phyloP scores from a whole-genome alignment of 164 flowering plant species.

The Vitis labrusca region DNA sequence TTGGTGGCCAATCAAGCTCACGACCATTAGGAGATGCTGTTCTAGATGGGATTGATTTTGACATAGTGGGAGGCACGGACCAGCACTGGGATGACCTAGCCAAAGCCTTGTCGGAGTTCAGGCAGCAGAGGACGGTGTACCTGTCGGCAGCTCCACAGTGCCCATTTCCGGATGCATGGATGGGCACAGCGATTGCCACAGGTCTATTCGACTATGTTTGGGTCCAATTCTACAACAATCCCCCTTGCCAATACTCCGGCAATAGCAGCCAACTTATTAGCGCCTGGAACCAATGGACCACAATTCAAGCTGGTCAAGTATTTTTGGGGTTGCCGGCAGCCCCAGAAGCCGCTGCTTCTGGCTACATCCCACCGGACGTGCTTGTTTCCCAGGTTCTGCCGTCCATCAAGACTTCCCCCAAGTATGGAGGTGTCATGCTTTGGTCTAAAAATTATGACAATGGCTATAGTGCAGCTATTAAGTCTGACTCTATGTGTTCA shows the following conservation, averaged over 20 bases:
- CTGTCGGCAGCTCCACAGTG: constrained; percentile 27
- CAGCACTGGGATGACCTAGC: no score
- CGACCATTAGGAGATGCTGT: no score
- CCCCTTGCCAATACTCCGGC: constrained; percentile 8
- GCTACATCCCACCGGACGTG: constrained; percentile 5
- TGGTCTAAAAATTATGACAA: constrained; percentile 11
- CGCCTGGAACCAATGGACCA: constrained; percentile 13
- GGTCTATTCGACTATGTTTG: constrained; percentile 24
- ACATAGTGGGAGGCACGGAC: no score
- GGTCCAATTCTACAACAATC: constrained; percentile 27
- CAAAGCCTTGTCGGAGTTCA: no score
- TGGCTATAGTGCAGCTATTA: constrained; percentile 7
- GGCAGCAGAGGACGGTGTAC: background rate
- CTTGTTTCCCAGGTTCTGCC: constrained; percentile 8
- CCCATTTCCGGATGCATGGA: constrained; percentile 9
- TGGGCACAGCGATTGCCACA: constrained; percentile 10
- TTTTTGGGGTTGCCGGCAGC: constrained; percentile 16
- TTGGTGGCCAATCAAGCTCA: no score
- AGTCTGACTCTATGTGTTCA: background rate
- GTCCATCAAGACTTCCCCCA: background rate
- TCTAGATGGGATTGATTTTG: no score
- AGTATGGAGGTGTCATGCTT: constrained; percentile 20
- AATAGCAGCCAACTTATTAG: background rate
- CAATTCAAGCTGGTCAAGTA: background rate
- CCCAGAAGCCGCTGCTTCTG: constrained; percentile 6